Evolutionary conservation across 768 basidiomycete genomes (phyloP), one percentile per base, ranked within the genome.

Genomic region (Amanita pallidorosea): DNA sequence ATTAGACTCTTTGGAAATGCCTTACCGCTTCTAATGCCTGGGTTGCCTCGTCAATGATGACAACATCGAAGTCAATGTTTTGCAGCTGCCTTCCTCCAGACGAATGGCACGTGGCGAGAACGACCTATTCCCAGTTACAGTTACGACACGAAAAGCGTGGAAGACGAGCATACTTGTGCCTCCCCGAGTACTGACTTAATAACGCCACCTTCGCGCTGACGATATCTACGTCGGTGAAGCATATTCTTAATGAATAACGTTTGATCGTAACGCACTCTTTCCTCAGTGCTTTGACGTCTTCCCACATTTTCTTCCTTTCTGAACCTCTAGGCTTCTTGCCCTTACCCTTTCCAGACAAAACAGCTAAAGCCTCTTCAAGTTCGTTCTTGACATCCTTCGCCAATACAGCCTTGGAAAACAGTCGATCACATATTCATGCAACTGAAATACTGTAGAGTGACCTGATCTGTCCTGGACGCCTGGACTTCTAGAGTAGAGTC

Each of bases 31-130:
- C 95, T 12, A 96, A 61, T 3, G 94, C 95, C 64, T 98, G 96
- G 0, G 96, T 97, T 0, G 96, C 96, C 67, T 99, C 96, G 57
- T 99, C 96, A 49, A 99, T 94, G 42, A 99, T 85, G 9, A 93
- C 80, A 0, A 95, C 86, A 61, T 99, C 96, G 60, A 99, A 99
- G 1, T 75, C 67, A 51, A 83, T 74, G 53, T 84, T 79, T 38
- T 77, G 74, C 6, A 98, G 67, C 56, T 94, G 90, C 18, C 85
- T 70, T 3, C 88, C 84, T 1, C 95, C 96, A 5, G 95, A 80
- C 11, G 91, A 88, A 69, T 98, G 94, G 57, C 95, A 98, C 2
- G 96, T 99, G 2, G 93, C 84, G 9, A 98, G 66, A 1, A 98
- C 88, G 36, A 98, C 74, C 85, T 88, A 41, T 33, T n/a, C 7